These are phyloP conservation scores for Talaromyces atroroseus DNA, from an alignment of 2,329 filamentous ascomycete species.

Conservation along the genomic window DNA sequence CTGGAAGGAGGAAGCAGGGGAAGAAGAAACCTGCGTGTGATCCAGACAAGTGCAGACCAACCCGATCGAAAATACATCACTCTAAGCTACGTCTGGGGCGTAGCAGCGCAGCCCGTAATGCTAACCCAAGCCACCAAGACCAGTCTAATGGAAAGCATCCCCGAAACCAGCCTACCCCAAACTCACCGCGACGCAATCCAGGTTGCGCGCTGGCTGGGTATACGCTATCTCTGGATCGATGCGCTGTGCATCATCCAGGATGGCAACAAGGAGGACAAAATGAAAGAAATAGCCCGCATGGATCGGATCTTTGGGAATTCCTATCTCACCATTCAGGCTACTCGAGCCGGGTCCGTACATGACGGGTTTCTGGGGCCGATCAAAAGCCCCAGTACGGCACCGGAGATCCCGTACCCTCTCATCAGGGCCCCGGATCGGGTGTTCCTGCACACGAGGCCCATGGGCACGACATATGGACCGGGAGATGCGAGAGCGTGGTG, in stretches of 20 bases:
- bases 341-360: conserved; percentile 1
- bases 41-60: conserved; percentile 2
- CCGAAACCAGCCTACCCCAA: not conserved
- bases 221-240: conserved; percentile 9
- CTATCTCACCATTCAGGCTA: not conserved
- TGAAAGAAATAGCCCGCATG: conserved; percentile 5
- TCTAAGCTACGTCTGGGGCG: conserved; percentile 6
- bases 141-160: not conserved
- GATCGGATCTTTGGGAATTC: conserved; percentile 3
- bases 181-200: conserved; percentile 5
- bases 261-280: conserved; percentile 4
- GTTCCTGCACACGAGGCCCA: not conserved
- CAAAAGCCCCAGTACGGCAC: not conserved
- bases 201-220: conserved; percentile 4
- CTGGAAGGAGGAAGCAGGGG: not conserved
- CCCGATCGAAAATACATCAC: conserved; percentile 5
- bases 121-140: not conserved
- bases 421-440: not conserved
- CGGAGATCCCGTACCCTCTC: not conserved
- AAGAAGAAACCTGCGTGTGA: not conserved
- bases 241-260: conserved; percentile 5
- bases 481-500: conserved; percentile 5
- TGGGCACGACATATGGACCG: not conserved
- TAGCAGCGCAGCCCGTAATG: not conserved
- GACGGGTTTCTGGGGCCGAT: conserved; percentile 1